These are phyloP conservation scores for Cyberlindnera xylosilytica DNA, from an alignment of 805 yeast genomes.

Conservation along the genomic window DNA sequence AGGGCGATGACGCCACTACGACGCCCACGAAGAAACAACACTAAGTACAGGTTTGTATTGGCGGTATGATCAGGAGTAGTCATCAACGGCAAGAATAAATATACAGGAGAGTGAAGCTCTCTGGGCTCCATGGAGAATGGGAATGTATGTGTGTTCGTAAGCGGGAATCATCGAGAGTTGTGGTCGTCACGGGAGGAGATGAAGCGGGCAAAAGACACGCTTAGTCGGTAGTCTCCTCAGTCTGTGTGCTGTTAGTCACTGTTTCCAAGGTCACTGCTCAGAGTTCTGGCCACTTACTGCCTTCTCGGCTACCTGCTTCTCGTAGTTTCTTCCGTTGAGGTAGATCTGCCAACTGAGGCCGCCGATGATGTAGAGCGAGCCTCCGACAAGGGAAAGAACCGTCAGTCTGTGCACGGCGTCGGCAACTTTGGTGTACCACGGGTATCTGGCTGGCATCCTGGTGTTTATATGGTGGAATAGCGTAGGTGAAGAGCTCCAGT, in stretches of 20 bases:
- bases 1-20: slow-evolving; percentile 2
- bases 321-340: slow-evolving; percentile 50
- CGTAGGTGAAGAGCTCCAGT: no score
- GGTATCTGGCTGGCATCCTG: slow-evolving; percentile 46
- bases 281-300: slow-evolving; percentile 4
- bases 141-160: not conserved
- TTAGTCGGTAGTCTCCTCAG: slow-evolving; percentile 1
- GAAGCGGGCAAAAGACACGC: no score
- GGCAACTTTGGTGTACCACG: slow-evolving; percentile 74
- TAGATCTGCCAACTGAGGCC: slow-evolving; percentile 52
- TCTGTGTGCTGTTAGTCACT: no score
- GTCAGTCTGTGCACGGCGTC: slow-evolving; percentile 73
- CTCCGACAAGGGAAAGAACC: slow-evolving; percentile 63
- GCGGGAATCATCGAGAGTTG: not conserved
- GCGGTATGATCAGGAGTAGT: not conserved
- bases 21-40: slow-evolving; percentile 1
- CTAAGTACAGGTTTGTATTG: not conserved
- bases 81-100: not conserved
- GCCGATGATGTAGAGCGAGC: slow-evolving; percentile 46
- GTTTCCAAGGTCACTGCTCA: not conserved
- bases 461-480: not conserved
- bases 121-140: not conserved
- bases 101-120: not conserved
- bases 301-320: slow-evolving; percentile 30
- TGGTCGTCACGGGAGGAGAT: not conserved